phyloP scores from a whole-genome alignment of 2,329 filamentous ascomycete genomes.

The Calonectria leucothoes region DNA sequence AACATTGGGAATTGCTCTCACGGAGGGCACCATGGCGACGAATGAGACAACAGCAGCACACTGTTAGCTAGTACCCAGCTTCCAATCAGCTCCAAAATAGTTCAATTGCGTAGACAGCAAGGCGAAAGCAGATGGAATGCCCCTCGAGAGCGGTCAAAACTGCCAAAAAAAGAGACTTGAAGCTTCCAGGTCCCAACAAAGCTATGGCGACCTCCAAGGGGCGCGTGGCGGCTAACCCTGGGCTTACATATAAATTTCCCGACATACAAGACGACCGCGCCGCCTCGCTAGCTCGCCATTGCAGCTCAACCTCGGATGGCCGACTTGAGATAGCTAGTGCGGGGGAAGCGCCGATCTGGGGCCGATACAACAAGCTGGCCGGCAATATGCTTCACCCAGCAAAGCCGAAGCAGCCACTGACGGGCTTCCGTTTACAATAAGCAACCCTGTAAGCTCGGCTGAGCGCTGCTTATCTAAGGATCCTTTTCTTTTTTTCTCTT shows the following conservation, averaged over 20 bases:
- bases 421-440: not conserved
- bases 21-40: conserved; percentile 41
- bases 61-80: not conserved
- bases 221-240: conserved; percentile 2
- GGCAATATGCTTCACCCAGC: not conserved
- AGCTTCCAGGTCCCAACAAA: not conserved
- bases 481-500: not conserved
- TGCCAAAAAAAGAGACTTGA: not conserved
- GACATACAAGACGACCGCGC: not conserved
- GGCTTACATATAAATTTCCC: conserved; percentile 22
- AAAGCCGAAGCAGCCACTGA: not conserved
- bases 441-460: not conserved
- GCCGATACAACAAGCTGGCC: conserved; percentile 2
- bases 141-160: not conserved
- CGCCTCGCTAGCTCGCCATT: not conserved
- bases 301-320: conserved; percentile 23
- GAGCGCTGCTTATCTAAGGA: not conserved
- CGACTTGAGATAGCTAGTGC: conserved; percentile 16
- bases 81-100: not conserved
- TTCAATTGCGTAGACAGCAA: not conserved
- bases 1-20: conserved; percentile 51
- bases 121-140: not conserved
- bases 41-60: not conserved
- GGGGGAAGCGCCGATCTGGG: conserved; percentile 27
- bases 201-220: not conserved